Conservation (phyloP, 441 rosid genomes). For the Kokia cookei region DNA sequence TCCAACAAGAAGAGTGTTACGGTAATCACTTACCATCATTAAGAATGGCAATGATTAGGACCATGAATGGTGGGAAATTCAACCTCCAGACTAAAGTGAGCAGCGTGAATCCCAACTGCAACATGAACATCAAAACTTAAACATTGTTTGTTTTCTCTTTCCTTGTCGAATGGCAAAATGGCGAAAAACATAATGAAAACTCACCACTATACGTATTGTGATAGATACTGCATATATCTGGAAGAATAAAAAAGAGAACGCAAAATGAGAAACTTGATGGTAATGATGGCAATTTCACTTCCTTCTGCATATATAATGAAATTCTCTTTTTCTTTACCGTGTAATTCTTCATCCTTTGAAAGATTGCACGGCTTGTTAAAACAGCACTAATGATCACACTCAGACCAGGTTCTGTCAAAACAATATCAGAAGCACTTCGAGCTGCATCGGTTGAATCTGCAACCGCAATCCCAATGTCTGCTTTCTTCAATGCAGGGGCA, state of each 20-base stretch:
- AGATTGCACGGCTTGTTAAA: slow-evolving; percentile 58
- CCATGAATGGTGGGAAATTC: slow-evolving; percentile 35
- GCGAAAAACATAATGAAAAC: background rate
- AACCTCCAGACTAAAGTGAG: slow-evolving; percentile 20
- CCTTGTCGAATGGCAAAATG: background rate
- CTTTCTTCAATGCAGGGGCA: slow-evolving; percentile 56
- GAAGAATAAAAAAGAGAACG: slow-evolving; percentile 1
- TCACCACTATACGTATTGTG: slow-evolving; percentile 49
- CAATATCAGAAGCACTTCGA: slow-evolving; percentile 54
- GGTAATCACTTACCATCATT: slow-evolving; percentile 12
- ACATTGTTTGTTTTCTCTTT: background rate
- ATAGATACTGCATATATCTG: slow-evolving; percentile 49
- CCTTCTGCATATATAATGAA: background rate
- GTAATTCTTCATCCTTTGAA: slow-evolving; percentile 59
- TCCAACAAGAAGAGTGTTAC: background rate
- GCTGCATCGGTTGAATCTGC: slow-evolving; percentile 59
- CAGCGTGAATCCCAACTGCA: slow-evolving; percentile 28
- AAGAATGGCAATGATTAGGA: slow-evolving; percentile 30
- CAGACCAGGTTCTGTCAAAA: slow-evolving; percentile 51
- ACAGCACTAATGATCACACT: slow-evolving; percentile 59
- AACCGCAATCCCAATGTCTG: slow-evolving; percentile 62
- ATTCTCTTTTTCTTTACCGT: slow-evolving; percentile 20
- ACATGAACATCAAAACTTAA: background rate
- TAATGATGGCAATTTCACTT: background rate
- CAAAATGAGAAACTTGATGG: background rate